Evolutionary conservation across 1,139 yeast genomes (phyloP), one percentile per base, ranked within the genome.

Genomic region (Kurtzmaniella quercitrusa): DNA sequence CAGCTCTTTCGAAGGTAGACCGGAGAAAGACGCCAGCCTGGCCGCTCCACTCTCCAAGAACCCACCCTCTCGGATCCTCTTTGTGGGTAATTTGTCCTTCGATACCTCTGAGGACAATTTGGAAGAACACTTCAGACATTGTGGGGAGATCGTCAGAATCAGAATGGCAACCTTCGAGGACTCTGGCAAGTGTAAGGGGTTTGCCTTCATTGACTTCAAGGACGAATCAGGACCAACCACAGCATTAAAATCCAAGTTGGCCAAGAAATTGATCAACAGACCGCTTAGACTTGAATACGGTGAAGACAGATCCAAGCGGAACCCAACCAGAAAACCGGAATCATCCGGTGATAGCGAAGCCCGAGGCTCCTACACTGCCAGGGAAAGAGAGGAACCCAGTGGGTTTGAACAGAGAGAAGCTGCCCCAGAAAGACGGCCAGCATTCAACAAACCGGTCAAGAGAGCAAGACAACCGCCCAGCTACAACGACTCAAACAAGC

Each of bases 131-230:
- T 93, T 91, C 70, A 77, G 77, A 57, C 81, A 73, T 53, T 83
- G 87, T 58, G 97, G 97, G 25, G 91, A 87, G 48, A 90, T 90
- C 46, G 68, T 75, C 27, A 81, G 79, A 54, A 80, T 91, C 44
- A 79, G 98, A 62, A 91, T 91, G 95, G 98, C 98, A 2, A 91
- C 98, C 8, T 93, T 93, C 63, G 93, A 93, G 66, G 98, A 93
- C 59, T 72, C 87, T 37, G 98, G 98, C 1, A 91, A 90, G 61
- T 93, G 98, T 70, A 93, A 93, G 63, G 98, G 98, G 1, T 93
- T 91, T 71, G 93, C 96, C 1, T 93, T 93, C 58, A 68, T 93
- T 37, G 98, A 93, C 63, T 93, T 91, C 67, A 77, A 73, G 53
- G 84, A 83, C 52, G 86, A 85, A 51, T 79, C 77, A 25, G 91